Evolutionary conservation across 1,284 basidiomycete species (phyloP), one percentile per base, ranked within the genome.

Genomic region (Tilletia indica): DNA sequence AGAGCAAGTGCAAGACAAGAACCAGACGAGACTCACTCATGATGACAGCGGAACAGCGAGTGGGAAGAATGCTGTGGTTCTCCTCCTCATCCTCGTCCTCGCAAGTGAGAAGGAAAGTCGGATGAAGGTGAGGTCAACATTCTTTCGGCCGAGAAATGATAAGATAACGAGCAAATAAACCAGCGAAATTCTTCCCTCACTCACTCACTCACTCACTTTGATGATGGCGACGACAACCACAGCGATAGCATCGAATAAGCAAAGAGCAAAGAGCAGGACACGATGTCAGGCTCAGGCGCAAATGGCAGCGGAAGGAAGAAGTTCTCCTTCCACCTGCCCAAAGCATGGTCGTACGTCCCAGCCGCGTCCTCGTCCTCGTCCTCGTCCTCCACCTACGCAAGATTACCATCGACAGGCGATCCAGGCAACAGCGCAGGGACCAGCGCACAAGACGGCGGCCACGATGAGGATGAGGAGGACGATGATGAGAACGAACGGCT

Each of bases 321-420:
- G 11, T 64, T 42, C 14, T 3, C 61, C 61, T 64, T 64, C 36
- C 36, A 38, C 34, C 31, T 64, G 61, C 61, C 61, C 16, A 64
- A 39, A 8, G 61, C 61, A 4, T 64, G 61, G 61, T 64, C 61
- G 11, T 64, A 16, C 61, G 14, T 39, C 3, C 61, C 61, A 11
- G 31, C 61, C 14, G 8, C 61, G 12, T 9, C 61, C 3, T 25
- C 61, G 12, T 9, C 34, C 36, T 38, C 38, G 36, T 19, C 61
- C 6, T 36, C 36, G 21, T 34, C 61, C 16, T 16, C 61, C 9
- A 63, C 25, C 12, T 64, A 64, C 34, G 38, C 61, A 39, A 9
- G 14, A 19, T 34, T 64, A 14, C 36, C 61, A 38, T 38, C 61
- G 3, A 39, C 61, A 21, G 61, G 19, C 34, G 16, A 9, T 2